Conservation (phyloP, 31 red algal species). For the Bonnemaisonia californica region DNA sequence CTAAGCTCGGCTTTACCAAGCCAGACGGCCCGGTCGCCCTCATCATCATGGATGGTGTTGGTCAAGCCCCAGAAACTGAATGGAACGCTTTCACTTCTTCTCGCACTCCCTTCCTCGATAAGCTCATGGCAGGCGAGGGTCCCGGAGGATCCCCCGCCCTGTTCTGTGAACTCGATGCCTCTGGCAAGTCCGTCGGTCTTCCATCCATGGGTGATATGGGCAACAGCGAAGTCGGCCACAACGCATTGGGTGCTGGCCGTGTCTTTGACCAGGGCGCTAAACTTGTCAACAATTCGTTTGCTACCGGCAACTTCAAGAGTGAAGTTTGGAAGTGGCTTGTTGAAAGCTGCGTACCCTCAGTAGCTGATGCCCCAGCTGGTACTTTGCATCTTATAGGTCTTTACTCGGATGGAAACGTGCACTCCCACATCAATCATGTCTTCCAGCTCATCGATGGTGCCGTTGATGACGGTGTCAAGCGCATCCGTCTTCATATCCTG, state of each 20-base stretch:
- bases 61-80: constrained; percentile 53
- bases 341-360: constrained; percentile 17
- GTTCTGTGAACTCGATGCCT: constrained; percentile 72
- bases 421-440: constrained; percentile 85
- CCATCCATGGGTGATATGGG: constrained; percentile 86
- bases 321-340: constrained; percentile 81
- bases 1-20: constrained; percentile 67
- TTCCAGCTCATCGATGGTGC: constrained; percentile 81
- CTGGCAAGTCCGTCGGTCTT: constrained; percentile 79
- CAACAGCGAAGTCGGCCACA: constrained; percentile 91
- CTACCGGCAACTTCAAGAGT: constrained; percentile 53
- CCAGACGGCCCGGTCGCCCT: constrained; percentile 79
- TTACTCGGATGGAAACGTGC: constrained; percentile 88
- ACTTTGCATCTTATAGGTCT: constrained; percentile 86
- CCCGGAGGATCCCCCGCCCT: constrained; percentile 49
- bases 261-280: constrained; percentile 87
- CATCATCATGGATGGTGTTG: constrained; percentile 86
- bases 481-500: constrained; percentile 79
- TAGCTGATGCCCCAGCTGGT: constrained; percentile 17
- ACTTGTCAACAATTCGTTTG: constrained; percentile 83
- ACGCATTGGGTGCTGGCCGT: constrained; percentile 82
- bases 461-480: constrained; percentile 79
- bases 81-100: constrained; percentile 77
- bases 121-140: constrained; percentile 67
- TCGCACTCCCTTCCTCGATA: constrained; percentile 79